phyloP scores from a whole-genome alignment of 352 stramenopile genomes.

The Phytophthora europaea region DNA sequence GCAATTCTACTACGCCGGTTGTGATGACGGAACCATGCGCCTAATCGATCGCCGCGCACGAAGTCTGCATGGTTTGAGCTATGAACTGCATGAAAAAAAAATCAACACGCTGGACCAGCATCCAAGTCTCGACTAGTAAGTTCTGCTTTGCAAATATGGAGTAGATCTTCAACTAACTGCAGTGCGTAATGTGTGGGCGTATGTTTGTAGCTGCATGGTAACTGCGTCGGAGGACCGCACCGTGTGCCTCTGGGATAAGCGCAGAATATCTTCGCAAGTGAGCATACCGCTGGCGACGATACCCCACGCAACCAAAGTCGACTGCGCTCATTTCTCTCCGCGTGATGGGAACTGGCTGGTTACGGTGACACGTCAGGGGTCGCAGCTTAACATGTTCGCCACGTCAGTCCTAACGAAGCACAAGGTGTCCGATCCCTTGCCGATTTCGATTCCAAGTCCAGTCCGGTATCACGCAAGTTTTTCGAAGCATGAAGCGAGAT shows the following conservation, averaged over 20 bases:
- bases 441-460: constrained; percentile 45
- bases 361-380: constrained; percentile 63
- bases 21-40: constrained; percentile 61
- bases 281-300: constrained; percentile 58
- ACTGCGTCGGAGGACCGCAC: constrained; percentile 73
- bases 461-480: constrained; percentile 55
- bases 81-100: constrained; percentile 65
- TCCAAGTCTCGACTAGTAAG: constrained; percentile 59
- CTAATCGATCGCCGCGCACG: constrained; percentile 53
- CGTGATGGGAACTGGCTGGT: constrained; percentile 58
- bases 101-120: constrained; percentile 83
- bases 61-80: constrained; percentile 28
- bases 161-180: background rate
- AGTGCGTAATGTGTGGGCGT: background rate
- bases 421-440: constrained; percentile 33
- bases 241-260: constrained; percentile 79
- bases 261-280: constrained; percentile 45
- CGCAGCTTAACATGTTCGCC: constrained; percentile 72
- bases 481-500: background rate
- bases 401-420: constrained; percentile 25
- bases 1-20: constrained; percentile 52
- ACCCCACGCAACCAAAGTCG: constrained; percentile 60
- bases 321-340: constrained; percentile 84
- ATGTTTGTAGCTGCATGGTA: constrained; percentile 55
- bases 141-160: constrained; percentile 5